Evolutionary conservation across 2,329 filamentous ascomycete genomes (phyloP), one percentile per base, ranked within the genome.

Genomic region (Zasmidium angulare): DNA sequence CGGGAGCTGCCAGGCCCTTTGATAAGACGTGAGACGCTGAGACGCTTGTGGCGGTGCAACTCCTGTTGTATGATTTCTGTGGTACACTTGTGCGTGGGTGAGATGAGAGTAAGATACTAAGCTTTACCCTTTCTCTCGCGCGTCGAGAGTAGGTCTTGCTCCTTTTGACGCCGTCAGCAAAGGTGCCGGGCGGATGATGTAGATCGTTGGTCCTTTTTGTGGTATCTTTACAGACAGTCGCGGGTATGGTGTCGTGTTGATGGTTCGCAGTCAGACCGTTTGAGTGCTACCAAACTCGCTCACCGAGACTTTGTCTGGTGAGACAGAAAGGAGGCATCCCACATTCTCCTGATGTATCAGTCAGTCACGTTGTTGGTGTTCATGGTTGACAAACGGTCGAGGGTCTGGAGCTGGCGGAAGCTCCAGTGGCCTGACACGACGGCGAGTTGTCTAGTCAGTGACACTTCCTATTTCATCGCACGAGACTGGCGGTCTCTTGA

Each of bases 1-100:
- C 20, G 36, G 36, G 9, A 43, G 12, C 36, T 43, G 7, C 46
- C 46, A 51, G 49, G 11, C 29, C 53, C 36, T 3, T 46, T 56
- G 54, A 49, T 56, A 31, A 46, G 26, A 49, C 19, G 20, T 31
- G 26, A 31, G 43, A 11, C 24, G 20, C 19, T 46, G 22, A 31
- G 1, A 22, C 20, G 46, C 46, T 36, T 54, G 50, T 58, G 56
- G 56, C 56, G 50, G 56, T 58, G 56, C 56, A 53, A 49, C 20
- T 46, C 7, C 20, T 14, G 48, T 23, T 9, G 23, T n/a, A n/a
- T n/a, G n/a, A n/a, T 6, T 6, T 53, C 19, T 51, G 23, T 29
- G 19, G n/a, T 43, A 43, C 36, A 17, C 26, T 43, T 53, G 50
- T 2, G 36, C 10, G 49, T 14, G 14, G 10, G 10, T 24, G 21